Base-by-base conservation (phyloP, 768 basidiomycete species). In the Macrolepiota fuliginosa region DNA sequence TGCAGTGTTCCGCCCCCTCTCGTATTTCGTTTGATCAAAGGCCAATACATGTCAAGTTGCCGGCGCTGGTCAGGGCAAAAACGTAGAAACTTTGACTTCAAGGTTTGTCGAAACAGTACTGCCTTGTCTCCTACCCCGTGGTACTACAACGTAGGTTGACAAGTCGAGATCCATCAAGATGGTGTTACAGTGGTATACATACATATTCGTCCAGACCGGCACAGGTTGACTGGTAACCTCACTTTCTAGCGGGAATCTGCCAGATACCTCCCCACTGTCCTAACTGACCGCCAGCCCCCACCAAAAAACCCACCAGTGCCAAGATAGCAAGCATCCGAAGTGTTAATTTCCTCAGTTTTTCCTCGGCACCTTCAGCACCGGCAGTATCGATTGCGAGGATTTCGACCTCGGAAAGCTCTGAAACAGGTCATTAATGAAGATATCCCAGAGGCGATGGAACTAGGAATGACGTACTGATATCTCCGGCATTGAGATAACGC, bases 401-500 rank as follows among this genome's bases (percentile, higher is more conserved):
- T 53, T 88, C 86, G 2, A 79, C 75, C 19, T 67, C 65, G 2
- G 83, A 80, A 40, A 89, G 77, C 17, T 69, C 86, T 87, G 65
- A 0, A 35, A 46, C 49, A 7, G 45, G 5, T n/a, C 40, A 42
- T 42, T 17, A 58, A 12, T 19, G 4, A 24, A 32, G 42, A 13
- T 2, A 55, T 25, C 40, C 63, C 36, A 62, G 35, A n/a, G 47
- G 7, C 2, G 22, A 58, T 22, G 22, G 46, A 29, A 11, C 29
- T 15, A 4, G 24, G 17, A 35, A 32, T 22, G 3, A 40, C 19
- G 49, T 9, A 88, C 87, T 63, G 11, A 92, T 72, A 66, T 92
- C 87, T 0, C 84, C 90, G 1, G 87, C 88, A 46, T 74, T 74
- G 39, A 91, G 74, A 69, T 93, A 93, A 11, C 88, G 83, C 67